Evolutionary conservation across 768 basidiomycete genomes (phyloP).

Genomic region (Tephrocybe sp.): DNA sequence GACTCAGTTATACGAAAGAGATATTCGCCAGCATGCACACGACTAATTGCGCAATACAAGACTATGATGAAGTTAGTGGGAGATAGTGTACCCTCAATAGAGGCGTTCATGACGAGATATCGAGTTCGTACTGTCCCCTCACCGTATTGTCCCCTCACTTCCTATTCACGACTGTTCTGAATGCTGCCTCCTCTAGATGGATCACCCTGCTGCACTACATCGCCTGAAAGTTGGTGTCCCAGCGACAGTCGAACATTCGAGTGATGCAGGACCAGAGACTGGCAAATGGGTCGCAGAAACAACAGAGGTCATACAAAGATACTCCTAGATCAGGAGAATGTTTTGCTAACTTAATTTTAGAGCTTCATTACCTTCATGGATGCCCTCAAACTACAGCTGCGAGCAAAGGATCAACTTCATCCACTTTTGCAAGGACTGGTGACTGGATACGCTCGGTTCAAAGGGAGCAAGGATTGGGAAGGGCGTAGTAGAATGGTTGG

Average conservation of each 20-base stretch:
- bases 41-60: constrained; percentile 95
- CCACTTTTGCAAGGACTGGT: constrained; percentile 95
- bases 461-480: constrained; percentile 95
- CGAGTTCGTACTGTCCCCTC: constrained; percentile 45
- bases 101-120: constrained; percentile 90
- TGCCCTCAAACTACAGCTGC: constrained; percentile 84
- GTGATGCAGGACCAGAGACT: constrained; percentile 88
- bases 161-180: not conserved
- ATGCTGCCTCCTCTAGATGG: constrained; percentile 55
- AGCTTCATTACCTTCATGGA: constrained; percentile 99
- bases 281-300: constrained; percentile 98
- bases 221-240: constrained; percentile 90
- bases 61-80: constrained; percentile 94
- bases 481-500: constrained; percentile 90
- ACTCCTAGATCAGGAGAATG: not conserved
- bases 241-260: constrained; percentile 94
- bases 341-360: constrained; percentile 35
- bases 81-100: constrained; percentile 81
- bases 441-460: constrained; percentile 90
- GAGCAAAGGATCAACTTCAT: constrained; percentile 97
- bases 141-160: constrained; percentile 19
- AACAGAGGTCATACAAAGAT: constrained; percentile 66
- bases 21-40: constrained; percentile 95
- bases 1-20: constrained; percentile 44
- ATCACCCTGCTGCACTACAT: constrained; percentile 89